Conservation (phyloP, 2,329 filamentous ascomycete genomes). For the Penicillium sp. region DNA sequence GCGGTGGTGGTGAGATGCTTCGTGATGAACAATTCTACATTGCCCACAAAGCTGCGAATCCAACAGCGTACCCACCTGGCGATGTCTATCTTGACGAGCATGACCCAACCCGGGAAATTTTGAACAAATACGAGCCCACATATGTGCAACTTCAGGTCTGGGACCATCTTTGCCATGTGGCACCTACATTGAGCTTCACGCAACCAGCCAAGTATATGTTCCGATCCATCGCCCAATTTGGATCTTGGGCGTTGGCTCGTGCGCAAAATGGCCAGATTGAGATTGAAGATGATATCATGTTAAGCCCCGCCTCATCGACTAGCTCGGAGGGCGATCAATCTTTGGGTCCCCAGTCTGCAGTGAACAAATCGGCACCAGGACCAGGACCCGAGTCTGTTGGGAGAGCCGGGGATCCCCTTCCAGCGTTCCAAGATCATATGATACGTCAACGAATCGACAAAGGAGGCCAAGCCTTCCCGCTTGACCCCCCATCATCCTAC, state of each 20-base stretch:
- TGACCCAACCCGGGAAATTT: conserved; percentile 54
- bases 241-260: conserved; percentile 83
- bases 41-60: conserved; percentile 91
- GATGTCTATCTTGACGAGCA: conserved; percentile 64
- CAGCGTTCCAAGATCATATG: conserved; percentile 81
- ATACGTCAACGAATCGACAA: conserved; percentile 84
- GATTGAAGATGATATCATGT: conserved; percentile 75
- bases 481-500: conserved; percentile 67
- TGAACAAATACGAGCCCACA: conserved; percentile 75
- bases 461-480: conserved; percentile 71
- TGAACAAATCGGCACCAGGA: conserved; percentile 11
- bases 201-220: conserved; percentile 97
- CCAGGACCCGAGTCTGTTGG: conserved; percentile 59
- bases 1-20: conserved; percentile 84
- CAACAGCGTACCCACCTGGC: conserved; percentile 71
- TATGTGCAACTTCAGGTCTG: conserved; percentile 93
- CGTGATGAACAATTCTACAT: conserved; percentile 94
- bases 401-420: conserved; percentile 82
- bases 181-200: conserved; percentile 91
- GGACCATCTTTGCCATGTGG: conserved; percentile 93
- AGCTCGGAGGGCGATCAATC: conserved; percentile 21
- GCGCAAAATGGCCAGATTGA: conserved; percentile 80
- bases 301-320: conserved; percentile 72
- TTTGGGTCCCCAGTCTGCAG: conserved; percentile 1
- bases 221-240: conserved; percentile 86